phyloP scores from a whole-genome alignment of 2,329 filamentous ascomycete genomes.

The Phaeophleospora eucalypticola region DNA sequence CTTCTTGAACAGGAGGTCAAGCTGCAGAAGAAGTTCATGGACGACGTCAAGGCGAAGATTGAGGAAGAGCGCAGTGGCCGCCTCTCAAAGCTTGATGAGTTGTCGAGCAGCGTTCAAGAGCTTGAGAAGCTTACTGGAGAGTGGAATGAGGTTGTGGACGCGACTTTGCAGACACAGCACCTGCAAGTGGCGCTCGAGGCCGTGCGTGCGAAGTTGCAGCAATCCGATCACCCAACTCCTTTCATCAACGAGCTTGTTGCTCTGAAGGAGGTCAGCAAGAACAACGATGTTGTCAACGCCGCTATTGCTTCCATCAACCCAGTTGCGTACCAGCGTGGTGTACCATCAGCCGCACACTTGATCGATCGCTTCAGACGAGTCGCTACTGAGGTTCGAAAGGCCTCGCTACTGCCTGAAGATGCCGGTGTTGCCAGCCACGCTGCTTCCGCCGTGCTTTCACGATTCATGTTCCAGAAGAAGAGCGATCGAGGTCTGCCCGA shows the following conservation, averaged over 20 bases:
- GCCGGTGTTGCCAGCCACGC: conserved; percentile 93
- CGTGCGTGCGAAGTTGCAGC: conserved; percentile 77
- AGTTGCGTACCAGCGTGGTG: conserved; percentile 83
- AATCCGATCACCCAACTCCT: conserved; percentile 65
- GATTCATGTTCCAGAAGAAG: conserved; percentile 91
- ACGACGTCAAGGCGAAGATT: conserved; percentile 73
- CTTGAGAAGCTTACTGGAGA: conserved; percentile 82
- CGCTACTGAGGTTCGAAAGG: conserved; percentile 88
- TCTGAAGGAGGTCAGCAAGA: conserved; percentile 82
- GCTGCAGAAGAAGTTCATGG: conserved; percentile 78
- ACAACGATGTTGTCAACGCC: conserved; percentile 75
- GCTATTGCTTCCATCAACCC: conserved; percentile 97
- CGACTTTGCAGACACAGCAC: conserved; percentile 90
- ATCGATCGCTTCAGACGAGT: conserved; percentile 96
- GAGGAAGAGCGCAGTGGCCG: conserved; percentile 85
- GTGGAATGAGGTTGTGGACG: conserved; percentile 87
- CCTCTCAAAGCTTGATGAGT: conserved; percentile 76
- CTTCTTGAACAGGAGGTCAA: conserved; percentile 86
- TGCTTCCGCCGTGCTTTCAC: conserved; percentile 82
- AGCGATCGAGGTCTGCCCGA: conserved; percentile 60
- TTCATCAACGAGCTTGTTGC: conserved; percentile 92
- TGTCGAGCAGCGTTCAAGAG: conserved; percentile 72
- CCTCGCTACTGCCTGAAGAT: conserved; percentile 83
- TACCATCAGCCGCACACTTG: conserved; percentile 77
- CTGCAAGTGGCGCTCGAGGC: conserved; percentile 94